Percentiles rank a stretch among this genome's conserved stretches.
Evolutionary conservation across 1,284 basidiomycete species (phyloP).

Genomic region (Fomes fomentarius): DNA sequence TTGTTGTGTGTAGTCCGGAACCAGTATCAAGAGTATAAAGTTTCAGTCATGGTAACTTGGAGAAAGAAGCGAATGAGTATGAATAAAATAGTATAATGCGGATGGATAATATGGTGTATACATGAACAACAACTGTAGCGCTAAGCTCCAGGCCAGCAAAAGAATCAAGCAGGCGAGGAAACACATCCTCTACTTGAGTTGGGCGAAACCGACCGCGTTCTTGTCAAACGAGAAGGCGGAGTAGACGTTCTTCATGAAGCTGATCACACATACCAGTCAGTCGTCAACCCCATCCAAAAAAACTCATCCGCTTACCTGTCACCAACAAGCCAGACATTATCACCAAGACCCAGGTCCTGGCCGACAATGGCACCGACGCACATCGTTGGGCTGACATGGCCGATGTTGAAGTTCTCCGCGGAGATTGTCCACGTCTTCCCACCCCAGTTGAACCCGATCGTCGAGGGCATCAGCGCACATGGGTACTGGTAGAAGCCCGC

Average conservation of each 20-base stretch:
- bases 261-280: neutral
- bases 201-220: slow-evolving; percentile 31
- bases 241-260: slow-evolving; percentile 34
- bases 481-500: slow-evolving; percentile 43
- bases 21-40: too few species aligned
- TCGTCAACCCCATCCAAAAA: neutral
- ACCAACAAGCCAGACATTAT: slow-evolving; percentile 32
- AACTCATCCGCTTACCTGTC: slow-evolving; percentile 27
- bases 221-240: slow-evolving; percentile 29
- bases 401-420: slow-evolving; percentile 31
- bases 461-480: slow-evolving; percentile 37
- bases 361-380: slow-evolving; percentile 34
- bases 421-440: slow-evolving; percentile 42
- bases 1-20: too few species aligned
- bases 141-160: too few species aligned
- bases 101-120: too few species aligned
- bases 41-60: too few species aligned
- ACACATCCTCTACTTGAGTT: slow-evolving; percentile 23
- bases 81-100: too few species aligned
- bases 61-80: too few species aligned
- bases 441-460: slow-evolving; percentile 44
- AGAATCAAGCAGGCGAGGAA: too few species aligned
- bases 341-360: slow-evolving; percentile 28
- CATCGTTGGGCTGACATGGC: slow-evolving; percentile 18
- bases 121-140: too few species aligned